Evolutionary conservation across 495 filamentous ascomycete genomes (phyloP).

Genomic region (Podospora anserina): DNA sequence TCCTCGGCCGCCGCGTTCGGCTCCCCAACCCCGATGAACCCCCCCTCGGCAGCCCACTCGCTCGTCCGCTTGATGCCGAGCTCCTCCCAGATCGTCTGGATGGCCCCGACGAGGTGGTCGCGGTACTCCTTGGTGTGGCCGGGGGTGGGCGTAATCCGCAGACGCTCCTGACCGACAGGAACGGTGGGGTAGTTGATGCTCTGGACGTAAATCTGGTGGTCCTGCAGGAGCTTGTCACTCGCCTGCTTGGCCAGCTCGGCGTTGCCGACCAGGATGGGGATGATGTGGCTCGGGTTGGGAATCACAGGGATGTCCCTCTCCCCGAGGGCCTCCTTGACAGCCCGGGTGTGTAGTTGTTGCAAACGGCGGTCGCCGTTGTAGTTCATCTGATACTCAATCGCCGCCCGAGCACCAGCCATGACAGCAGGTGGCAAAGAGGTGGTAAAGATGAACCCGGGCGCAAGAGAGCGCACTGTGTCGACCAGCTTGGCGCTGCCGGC

Average conservation of each 20-base stretch:
- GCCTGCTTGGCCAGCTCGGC: slow-evolving; percentile 91
- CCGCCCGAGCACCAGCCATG: slow-evolving; percentile 89
- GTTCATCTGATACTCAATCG: slow-evolving; percentile 86
- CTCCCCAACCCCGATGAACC: slow-evolving; percentile 88
- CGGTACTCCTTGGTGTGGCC: slow-evolving; percentile 81
- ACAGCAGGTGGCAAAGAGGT: slow-evolving; percentile 92
- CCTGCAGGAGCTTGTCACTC: slow-evolving; percentile 79
- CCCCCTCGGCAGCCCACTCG: slow-evolving; percentile 87
- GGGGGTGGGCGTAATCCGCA: slow-evolving; percentile 92
- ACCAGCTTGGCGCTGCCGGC: slow-evolving; percentile 85
- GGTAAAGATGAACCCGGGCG: slow-evolving; percentile 98
- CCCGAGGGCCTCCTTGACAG: slow-evolving; percentile 76
- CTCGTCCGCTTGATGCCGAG: slow-evolving; percentile 86
- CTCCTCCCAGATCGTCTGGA: slow-evolving; percentile 82
- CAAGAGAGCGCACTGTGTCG: slow-evolving; percentile 92
- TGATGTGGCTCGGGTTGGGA: slow-evolving; percentile 93
- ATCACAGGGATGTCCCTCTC: slow-evolving; percentile 92
- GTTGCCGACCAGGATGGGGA: slow-evolving; percentile 89
- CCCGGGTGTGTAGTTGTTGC: slow-evolving; percentile 92
- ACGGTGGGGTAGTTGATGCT: slow-evolving; percentile 99
- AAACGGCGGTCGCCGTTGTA: slow-evolving; percentile 79
- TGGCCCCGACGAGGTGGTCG: slow-evolving; percentile 77
- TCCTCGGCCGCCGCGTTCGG: slow-evolving; percentile 51
- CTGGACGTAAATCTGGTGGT: slow-evolving; percentile 94
- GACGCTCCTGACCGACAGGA: slow-evolving; percentile 88